Conservation (phyloP, 1,139 yeast genomes). For the Sugiyamaella novakii region DNA sequence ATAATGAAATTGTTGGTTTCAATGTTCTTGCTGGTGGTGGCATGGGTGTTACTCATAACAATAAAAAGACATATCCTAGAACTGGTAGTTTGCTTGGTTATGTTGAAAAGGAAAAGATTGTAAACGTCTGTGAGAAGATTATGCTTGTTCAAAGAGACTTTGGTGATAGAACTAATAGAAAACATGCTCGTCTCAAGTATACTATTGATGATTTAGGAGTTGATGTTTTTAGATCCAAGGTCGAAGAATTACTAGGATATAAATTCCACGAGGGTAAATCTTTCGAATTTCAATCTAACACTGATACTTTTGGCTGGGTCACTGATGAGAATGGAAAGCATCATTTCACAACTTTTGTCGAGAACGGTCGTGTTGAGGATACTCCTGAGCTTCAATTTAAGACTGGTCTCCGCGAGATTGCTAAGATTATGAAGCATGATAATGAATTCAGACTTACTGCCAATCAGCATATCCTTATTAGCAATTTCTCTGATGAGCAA, state of each 20-base stretch:
- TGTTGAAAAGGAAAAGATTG: slow-evolving; percentile 65
- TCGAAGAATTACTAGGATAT: slow-evolving; percentile 81
- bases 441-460: slow-evolving; percentile 95
- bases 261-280: slow-evolving; percentile 69
- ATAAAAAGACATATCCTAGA: slow-evolving; percentile 95
- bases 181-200: slow-evolving; percentile 96
- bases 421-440: slow-evolving; percentile 58
- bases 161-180: slow-evolving; percentile 96
- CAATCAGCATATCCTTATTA: slow-evolving; percentile 86
- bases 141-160: slow-evolving; percentile 93
- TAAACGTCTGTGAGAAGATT: slow-evolving; percentile 82
- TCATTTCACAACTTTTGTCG: slow-evolving; percentile 92
- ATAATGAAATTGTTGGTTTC: slow-evolving; percentile 64
- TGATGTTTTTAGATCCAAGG: slow-evolving; percentile 74
- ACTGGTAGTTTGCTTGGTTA: slow-evolving; percentile 87
- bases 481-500: slow-evolving; percentile 71
- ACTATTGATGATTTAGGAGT: slow-evolving; percentile 91
- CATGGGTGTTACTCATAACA: slow-evolving; percentile 98
- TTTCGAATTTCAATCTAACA: slow-evolving; percentile 80
- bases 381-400: slow-evolving; percentile 89
- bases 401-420: slow-evolving; percentile 79
- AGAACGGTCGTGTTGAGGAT: slow-evolving; percentile 96
- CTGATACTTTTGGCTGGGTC: slow-evolving; percentile 93
- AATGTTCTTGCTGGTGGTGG: slow-evolving; percentile 96
- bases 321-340: slow-evolving; percentile 84